These are phyloP conservation scores for Yamadazyma olivae DNA, from an alignment of 805 yeast genomes.

Conservation along the genomic window DNA sequence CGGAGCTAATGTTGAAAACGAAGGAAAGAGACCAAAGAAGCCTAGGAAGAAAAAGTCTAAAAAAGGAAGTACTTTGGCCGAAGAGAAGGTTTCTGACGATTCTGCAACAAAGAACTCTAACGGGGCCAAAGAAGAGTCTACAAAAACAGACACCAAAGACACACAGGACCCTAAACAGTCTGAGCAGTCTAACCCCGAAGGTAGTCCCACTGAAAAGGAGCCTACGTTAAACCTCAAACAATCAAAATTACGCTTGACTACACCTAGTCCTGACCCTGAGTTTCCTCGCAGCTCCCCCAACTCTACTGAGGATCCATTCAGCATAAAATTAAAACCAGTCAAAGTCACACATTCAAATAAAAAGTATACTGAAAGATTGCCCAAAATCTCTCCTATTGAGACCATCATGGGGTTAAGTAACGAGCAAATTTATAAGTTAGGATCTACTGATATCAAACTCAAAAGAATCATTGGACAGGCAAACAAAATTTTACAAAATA, in stretches of 20 bases:
- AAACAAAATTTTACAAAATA: constrained; percentile 5
- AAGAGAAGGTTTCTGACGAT: too few species aligned
- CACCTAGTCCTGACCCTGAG: constrained; percentile 1
- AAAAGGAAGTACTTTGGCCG: too few species aligned
- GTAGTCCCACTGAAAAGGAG: too few species aligned
- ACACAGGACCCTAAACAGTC: too few species aligned
- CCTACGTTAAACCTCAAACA: too few species aligned
- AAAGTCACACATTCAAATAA: constrained; percentile 17
- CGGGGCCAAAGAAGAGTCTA: too few species aligned
- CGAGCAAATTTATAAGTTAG: constrained; percentile 29
- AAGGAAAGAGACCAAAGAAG: too few species aligned
- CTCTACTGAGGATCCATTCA: constrained; percentile 15
- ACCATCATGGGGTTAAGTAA: constrained; percentile 37
- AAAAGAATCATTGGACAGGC: constrained; percentile 34
- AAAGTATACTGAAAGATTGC: constrained; percentile 24
- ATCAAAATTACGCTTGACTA: not conserved
- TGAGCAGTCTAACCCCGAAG: too few species aligned
- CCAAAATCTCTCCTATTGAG: constrained; percentile 29
- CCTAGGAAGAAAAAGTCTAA: too few species aligned
- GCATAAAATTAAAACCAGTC: constrained; percentile 22
- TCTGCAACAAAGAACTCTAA: too few species aligned
- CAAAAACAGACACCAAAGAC: too few species aligned
- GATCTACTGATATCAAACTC: constrained; percentile 33
- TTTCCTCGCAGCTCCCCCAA: not conserved
- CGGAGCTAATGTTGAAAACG: not conserved